Evolutionary conservation across 352 stramenopile genomes (phyloP).

Genomic region (Globisporangium irregulare): DNA sequence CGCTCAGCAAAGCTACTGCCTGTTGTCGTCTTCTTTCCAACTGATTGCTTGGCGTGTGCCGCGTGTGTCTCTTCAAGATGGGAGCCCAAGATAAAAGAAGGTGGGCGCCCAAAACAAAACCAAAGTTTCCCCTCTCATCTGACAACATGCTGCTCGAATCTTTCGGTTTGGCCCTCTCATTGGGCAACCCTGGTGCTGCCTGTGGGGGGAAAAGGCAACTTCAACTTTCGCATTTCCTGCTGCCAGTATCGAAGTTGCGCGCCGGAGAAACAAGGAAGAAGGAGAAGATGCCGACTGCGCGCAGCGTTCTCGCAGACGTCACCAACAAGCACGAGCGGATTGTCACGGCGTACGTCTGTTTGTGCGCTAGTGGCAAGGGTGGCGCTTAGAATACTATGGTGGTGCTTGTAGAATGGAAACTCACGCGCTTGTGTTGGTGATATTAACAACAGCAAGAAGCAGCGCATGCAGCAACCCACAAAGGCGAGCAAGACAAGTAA

Average conservation of each 20-base stretch:
- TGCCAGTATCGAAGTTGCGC: background rate
- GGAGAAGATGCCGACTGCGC: background rate
- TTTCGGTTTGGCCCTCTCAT: background rate
- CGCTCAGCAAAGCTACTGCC: background rate
- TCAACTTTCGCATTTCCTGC: conserved; percentile 8
- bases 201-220: conserved; percentile 14
- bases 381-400: too few relatives aligned
- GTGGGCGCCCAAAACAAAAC: background rate
- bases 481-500: background rate
- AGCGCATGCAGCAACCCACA: background rate
- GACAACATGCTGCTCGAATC: background rate
- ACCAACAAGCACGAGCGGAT: conserved; percentile 2
- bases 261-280: background rate
- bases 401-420: background rate
- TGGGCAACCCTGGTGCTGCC: background rate
- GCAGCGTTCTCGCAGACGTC: conserved; percentile 1
- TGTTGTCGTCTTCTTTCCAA: background rate
- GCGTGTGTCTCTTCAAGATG: conserved; percentile 5
- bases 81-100: background rate
- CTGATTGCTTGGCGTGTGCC: background rate
- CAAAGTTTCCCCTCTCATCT: conserved; percentile 2
- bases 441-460: background rate
- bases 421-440: background rate
- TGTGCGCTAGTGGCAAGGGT: background rate
- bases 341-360: background rate